These are phyloP conservation scores for Buddleja alternifolia DNA, from an alignment of 257 asterid genomes.

Conservation along the genomic window DNA sequence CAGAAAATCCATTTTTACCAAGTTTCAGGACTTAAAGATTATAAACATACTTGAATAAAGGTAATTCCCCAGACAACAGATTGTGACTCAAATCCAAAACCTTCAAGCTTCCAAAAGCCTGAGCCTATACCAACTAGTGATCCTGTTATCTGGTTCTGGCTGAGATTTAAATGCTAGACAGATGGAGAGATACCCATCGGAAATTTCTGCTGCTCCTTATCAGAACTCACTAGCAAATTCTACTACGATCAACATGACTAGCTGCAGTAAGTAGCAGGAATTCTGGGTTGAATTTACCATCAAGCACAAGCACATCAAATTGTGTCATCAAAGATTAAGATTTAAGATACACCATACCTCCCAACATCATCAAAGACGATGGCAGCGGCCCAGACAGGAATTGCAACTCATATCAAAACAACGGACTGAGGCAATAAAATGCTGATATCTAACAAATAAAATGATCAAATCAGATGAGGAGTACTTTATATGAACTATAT, in stretches of 20 bases:
- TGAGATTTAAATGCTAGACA: slow-evolving; percentile 73
- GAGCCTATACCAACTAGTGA: slow-evolving; percentile 68
- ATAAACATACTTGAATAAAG: slow-evolving; percentile 81
- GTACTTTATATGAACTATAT: too few relatives aligned
- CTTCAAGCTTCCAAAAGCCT: slow-evolving; percentile 69
- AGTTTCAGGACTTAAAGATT: slow-evolving; percentile 84
- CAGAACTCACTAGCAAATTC: slow-evolving; percentile 59
- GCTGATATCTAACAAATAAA: too few relatives aligned
- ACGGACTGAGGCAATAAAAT: slow-evolving; percentile 60
- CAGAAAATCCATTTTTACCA: slow-evolving; percentile 75
- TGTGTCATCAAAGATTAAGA: slow-evolving; percentile 73
- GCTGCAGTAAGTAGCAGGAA: slow-evolving; percentile 74
- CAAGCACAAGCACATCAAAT: slow-evolving; percentile 77
- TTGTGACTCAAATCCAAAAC: slow-evolving; percentile 93
- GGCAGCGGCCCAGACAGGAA: slow-evolving; percentile 75
- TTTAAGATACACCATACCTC: slow-evolving; percentile 69
- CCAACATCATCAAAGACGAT: slow-evolving; percentile 56
- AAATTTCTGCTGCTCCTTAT: slow-evolving; percentile 50
- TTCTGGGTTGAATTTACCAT: slow-evolving; percentile 66
- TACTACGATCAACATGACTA: slow-evolving; percentile 77
- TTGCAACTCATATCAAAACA: slow-evolving; percentile 77
- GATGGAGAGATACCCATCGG: slow-evolving; percentile 62
- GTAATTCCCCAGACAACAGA: slow-evolving; percentile 84
- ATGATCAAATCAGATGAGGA: too few relatives aligned
- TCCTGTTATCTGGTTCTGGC: slow-evolving; percentile 73